Evolutionary conservation across 495 filamentous ascomycete species (phyloP).

Genomic region (Xylaria scruposa): DNA sequence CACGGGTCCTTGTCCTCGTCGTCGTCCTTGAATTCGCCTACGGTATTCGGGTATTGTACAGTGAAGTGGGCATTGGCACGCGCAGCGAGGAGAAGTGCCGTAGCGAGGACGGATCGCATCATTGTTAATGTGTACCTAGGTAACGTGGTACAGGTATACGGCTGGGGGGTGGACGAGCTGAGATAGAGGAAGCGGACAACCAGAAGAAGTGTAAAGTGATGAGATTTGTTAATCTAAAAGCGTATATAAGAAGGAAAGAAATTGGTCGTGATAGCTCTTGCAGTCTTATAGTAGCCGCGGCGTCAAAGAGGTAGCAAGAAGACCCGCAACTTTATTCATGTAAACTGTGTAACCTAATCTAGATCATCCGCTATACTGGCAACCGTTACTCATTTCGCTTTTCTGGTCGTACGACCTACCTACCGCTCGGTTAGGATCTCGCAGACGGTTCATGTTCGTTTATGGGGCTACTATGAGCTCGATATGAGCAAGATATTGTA

Average conservation of each 20-base stretch:
- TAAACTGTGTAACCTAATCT: no score
- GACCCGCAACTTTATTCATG: neutral
- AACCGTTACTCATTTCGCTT: neutral
- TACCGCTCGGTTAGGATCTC: neutral
- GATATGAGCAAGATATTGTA: constrained; percentile 24
- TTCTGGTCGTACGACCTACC: neutral
- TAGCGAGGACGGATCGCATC: constrained; percentile 20
- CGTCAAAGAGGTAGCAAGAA: neutral
- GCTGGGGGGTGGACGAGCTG: neutral
- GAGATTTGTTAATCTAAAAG: constrained; percentile 19
- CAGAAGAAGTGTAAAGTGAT: neutral
- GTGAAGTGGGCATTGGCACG: constrained; percentile 54
- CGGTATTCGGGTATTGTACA: constrained; percentile 49
- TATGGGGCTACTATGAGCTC: constrained; percentile 10
- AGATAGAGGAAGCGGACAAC: neutral
- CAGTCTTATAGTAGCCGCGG: neutral
- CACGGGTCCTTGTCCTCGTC: constrained; percentile 51
- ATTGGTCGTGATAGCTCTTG: neutral
- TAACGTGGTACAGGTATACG: neutral
- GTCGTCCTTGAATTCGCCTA: constrained; percentile 55
- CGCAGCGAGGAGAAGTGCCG: constrained; percentile 40
- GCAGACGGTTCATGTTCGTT: neutral
- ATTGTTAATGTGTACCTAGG: constrained; percentile 24
- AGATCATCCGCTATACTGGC: neutral
- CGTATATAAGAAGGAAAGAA: neutral